Base-by-base conservation (phyloP, 495 filamentous ascomycete genomes). In the Pseudomonodictys pantanalensis region DNA sequence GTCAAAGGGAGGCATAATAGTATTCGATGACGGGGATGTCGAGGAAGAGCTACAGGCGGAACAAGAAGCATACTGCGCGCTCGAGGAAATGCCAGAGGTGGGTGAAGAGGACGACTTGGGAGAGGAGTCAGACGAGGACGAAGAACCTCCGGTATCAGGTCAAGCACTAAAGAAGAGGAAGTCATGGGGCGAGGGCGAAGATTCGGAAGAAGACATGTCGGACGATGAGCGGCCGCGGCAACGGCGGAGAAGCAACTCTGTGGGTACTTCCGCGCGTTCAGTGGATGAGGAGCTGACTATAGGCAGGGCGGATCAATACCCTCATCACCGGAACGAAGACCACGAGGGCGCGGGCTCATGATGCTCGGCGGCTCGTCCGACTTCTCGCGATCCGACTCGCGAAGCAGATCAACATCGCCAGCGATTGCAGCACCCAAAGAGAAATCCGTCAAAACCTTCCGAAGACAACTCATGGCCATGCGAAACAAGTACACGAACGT, bases 11-110 rank as follows among this genome's bases (percentile, higher is more conserved):
- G 91, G 91, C 0, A 89, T 96, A 59, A 78, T 96, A 53, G 90
- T 95, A 4, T 93, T 90, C 72, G 95, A 97, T 67, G 95, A 97
- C 72, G 95, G 92, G 15, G 93, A 98, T 73, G 93, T 98, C 43
- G 88, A 92, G 62, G 90, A 92, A 51, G 91, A 92, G n/a, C 72
- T 97, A 41, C 64, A 62, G 29, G 76, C 73, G 18, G 91, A 97
- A 73, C 76, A 80, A 60, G 83, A 89, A 44, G 91, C 93, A 35
- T 97, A 91, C 65, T 82, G 86, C 43, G 88, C 84, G 41, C 77
- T 97, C 42, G 73, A 86, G 33, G 85, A 89, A 38, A 97, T 97
- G 93, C 92, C 91, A 7, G 90, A 95, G 44, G 73, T 96, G 26
- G 90, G 89, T 54, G 90, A 92, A 17, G 76, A 78, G 12, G 83